Evolutionary conservation across 208 protist species (phyloP).

Genomic region (Naegleria fowleri): DNA sequence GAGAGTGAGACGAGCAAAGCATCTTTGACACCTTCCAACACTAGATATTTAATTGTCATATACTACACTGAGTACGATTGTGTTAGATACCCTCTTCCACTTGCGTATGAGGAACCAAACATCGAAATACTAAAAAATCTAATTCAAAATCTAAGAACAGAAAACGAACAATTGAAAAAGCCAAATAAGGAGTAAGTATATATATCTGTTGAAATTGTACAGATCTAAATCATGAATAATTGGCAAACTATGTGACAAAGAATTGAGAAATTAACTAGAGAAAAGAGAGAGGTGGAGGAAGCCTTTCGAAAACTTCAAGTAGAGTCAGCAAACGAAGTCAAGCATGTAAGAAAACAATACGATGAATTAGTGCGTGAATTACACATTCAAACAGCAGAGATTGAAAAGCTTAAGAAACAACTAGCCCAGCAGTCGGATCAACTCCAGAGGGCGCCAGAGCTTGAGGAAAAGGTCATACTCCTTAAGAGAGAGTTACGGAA

Average conservation of each 20-base stretch:
- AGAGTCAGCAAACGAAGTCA: not conserved
- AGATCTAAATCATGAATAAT: too few relatives aligned
- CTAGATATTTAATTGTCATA: not conserved
- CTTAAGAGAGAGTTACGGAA: not conserved
- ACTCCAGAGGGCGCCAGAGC: not conserved
- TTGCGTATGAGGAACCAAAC: not conserved
- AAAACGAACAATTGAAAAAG: not conserved
- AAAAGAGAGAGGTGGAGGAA: not conserved
- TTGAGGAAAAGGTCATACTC: not conserved
- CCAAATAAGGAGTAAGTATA: not conserved
- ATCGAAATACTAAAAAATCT: not conserved
- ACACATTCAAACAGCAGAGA: not conserved
- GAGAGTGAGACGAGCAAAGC: not conserved
- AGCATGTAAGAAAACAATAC: not conserved
- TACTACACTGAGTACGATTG: not conserved
- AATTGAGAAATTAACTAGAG: not conserved
- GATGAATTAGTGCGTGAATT: not conserved
- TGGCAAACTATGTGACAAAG: not conserved
- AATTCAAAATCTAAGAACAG: not conserved
- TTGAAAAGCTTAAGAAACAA: not conserved
- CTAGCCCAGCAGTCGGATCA: not conserved
- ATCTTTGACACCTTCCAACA: not conserved
- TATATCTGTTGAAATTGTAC: not conserved
- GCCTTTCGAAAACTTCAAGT: not conserved
- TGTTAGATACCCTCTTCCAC: not conserved